Base-by-base conservation (phyloP, 73 alveolate genomes). In the Paraurostyla sp. region DNA sequence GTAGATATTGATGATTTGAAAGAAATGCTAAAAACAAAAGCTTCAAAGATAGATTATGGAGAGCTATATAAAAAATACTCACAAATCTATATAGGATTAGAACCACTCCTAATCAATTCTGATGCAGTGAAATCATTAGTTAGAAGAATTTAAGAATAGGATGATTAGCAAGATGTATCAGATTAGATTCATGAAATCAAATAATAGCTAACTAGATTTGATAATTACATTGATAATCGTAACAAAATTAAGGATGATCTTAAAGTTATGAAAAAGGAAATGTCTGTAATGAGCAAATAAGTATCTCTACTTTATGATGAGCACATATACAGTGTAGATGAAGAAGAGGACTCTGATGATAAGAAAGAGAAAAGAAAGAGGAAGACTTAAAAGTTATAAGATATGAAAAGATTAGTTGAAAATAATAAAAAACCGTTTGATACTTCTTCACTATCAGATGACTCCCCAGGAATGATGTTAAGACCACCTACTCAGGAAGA, bases 1-100 rank as follows among this genome's bases (percentile, higher is more conserved):
- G 86, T 38, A 7, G 86, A 73, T 45, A n/a, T 48, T 2, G 49
- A 73, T 11, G 65, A 45, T 20, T 20, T 73, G 30, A 2, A 73
- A 36, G 71, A 73, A 6, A 1, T 25, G 32, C 40, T 73, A 2
- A 49, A 46, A 52, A 49, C 35, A 22, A 73, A 73, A 38, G 65
- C 86, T 18, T 48, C 71, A 3, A 73, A 48, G n/a, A 23, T 27
- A 13, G 86, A 73, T 48, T 73, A 73, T 48, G 86, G 86, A 25
- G 86, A 73, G 7, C 86, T 73, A 3, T 73, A 73, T 73, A 73
- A 73, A 25, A 48, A 48, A 30, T 73, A 73, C 29, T 73, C 86
- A 16, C 32, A 73, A 49, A 15, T 73, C 22, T 48, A 48, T 45
- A 73, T 73, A 45, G 86, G 71, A n/a, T 29, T 73, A 13, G 86